Evolutionary conservation across 148 eudicot genomes (phyloP).

Genomic region (Selenicereus undatus): DNA sequence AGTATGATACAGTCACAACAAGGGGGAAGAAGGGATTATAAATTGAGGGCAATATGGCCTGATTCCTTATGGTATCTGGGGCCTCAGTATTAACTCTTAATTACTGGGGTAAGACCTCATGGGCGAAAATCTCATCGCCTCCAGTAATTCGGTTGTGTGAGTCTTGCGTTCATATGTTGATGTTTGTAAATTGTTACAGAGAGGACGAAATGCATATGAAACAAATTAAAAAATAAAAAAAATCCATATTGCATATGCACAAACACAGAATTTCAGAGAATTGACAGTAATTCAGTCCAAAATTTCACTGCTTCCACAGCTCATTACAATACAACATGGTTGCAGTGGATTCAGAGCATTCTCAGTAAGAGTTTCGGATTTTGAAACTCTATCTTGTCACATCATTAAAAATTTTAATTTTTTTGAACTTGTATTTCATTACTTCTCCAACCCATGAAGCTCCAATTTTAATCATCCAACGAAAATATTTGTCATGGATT

Average conservation of each 20-base stretch:
- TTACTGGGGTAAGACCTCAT: background rate
- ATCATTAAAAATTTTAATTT: too few species aligned
- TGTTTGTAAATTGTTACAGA: background rate
- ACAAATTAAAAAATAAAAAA: background rate
- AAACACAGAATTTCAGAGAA: background rate
- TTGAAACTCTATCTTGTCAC: too few species aligned
- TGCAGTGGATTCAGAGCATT: too few species aligned
- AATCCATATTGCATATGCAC: background rate
- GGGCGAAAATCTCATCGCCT: background rate
- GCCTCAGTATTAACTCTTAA: background rate
- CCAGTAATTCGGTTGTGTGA: too few species aligned
- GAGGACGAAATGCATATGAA: background rate
- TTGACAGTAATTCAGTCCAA: background rate
- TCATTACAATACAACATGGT: background rate
- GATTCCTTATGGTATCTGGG: background rate
- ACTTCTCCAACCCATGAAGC: too few species aligned
- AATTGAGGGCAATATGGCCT: background rate
- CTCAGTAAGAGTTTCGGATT: too few species aligned
- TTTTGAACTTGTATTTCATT: too few species aligned
- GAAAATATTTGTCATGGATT: too few species aligned
- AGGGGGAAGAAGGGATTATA: background rate
- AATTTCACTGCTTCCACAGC: conserved; percentile 2
- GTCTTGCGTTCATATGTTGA: too few species aligned
- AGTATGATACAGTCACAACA: background rate
- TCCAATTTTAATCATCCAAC: too few species aligned